Evolutionary conservation across 2,329 filamentous ascomycete species (phyloP), one percentile per base, ranked within the genome.

Genomic region (Bipolaris cookei): DNA sequence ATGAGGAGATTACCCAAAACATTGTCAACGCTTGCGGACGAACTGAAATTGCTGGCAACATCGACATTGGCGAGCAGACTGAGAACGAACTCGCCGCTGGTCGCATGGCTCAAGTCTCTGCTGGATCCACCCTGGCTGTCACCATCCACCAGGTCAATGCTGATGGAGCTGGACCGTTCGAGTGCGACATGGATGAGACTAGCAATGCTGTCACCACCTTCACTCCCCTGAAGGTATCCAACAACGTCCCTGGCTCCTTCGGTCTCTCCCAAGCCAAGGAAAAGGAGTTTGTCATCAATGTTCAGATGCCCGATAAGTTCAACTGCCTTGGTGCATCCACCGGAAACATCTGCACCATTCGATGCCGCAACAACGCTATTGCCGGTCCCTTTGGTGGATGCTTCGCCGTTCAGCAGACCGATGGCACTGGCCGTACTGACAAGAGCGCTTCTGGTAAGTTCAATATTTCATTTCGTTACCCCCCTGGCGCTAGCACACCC

Each of bases 161-260:
- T 21, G 87, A 89, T 65, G 87, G 87, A 47, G 86, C 84, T 49
- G 87, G 87, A 2, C 86, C 86, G 1, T 88, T 87, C 71, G 82
- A 80, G 6, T 88, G 86, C 76, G 85, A 85, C 77, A 84, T 89
- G 68, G 87, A 88, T 69, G 73, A 79, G 59, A 86, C 86, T 48
- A 86, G 79, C 57, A 73, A 71, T 37, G 67, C 69, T 21, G 81
- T 79, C 20, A 71, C 78, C 46, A 79, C 80, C 56, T 79, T 78
- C 46, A 77, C 81, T 51, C 80, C 80, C 20, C 72, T 87, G 28
- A 79, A 78, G 7, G 83, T 88, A 4, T 78, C 80, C 52, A 83
- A 88, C 75, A 87, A 87, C 56, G 80, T 87, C 7, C 85, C 85
- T 1, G 85, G 85, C 13, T 67, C 72, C 38, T 86, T 86, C 54